A percentile compares a stretch with the other conserved stretches of the same genome.
Conservation (phyloP, 2,329 filamentous ascomycete species). For the Emmonsiellopsis sp. region DNA sequence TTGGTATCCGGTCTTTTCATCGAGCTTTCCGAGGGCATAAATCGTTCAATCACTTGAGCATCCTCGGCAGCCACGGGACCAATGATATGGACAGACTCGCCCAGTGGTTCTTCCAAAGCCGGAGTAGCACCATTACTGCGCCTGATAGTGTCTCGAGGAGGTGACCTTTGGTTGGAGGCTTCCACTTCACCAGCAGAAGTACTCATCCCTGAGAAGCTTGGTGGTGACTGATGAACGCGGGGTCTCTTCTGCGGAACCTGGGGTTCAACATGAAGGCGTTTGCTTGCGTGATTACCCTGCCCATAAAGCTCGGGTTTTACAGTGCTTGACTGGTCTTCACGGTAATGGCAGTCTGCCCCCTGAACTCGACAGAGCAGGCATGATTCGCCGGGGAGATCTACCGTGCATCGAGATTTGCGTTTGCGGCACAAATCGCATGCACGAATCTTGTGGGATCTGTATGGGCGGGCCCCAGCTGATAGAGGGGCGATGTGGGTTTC, state of each 20-base stretch:
- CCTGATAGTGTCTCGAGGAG: background rate
- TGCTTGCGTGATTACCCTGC: background rate
- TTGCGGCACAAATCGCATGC: constrained; percentile 52
- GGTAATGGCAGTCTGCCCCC: constrained; percentile 48
- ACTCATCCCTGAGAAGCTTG: constrained; percentile 12
- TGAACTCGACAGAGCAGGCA: constrained; percentile 52
- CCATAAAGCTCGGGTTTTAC: constrained; percentile 16
- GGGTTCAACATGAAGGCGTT: constrained; percentile 8
- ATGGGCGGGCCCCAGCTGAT: constrained; percentile 42
- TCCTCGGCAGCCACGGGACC: constrained; percentile 52
- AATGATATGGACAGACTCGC: constrained; percentile 45
- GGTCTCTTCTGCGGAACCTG: constrained; percentile 26
- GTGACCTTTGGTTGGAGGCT: constrained; percentile 5
- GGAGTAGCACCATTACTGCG: constrained; percentile 3
- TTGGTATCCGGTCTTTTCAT: constrained; percentile 29
- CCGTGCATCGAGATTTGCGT: constrained; percentile 53
- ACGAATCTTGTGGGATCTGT: constrained; percentile 52
- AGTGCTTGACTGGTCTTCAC: constrained; percentile 26
- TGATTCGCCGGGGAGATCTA: constrained; percentile 42
- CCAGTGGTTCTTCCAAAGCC: constrained; percentile 14
- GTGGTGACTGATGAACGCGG: constrained; percentile 19
- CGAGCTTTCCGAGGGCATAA: constrained; percentile 38
- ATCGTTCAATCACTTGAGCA: constrained; percentile 52
- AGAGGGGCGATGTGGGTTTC: constrained; percentile 10
- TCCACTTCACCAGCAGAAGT: constrained; percentile 12